A percentile compares a stretch with the other conserved stretches of the same genome.
phyloP scores from a whole-genome alignment of 2,329 filamentous ascomycete species.

The Nemania diffusa region DNA sequence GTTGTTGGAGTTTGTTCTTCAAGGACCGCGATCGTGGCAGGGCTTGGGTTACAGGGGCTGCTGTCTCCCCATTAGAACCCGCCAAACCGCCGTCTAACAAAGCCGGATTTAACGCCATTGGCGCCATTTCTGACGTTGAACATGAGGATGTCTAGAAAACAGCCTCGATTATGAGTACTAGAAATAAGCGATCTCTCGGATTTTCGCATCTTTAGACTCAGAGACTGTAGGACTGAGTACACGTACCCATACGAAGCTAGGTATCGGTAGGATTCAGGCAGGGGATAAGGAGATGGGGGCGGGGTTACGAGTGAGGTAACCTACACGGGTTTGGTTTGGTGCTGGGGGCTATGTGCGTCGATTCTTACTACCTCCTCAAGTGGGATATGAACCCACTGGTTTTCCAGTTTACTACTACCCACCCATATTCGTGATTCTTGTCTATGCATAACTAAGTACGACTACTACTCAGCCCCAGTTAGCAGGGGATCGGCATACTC shows the following conservation, averaged over 20 bases:
- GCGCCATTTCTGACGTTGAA: conserved; percentile 4
- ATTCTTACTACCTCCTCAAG: background rate
- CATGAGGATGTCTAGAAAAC: background rate
- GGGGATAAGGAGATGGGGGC: background rate
- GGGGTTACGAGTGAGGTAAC: conserved; percentile 26
- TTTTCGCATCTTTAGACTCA: no score
- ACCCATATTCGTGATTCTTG: no score
- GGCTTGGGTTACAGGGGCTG: conserved; percentile 1
- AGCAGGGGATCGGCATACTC: background rate
- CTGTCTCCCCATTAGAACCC: background rate
- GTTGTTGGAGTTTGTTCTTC: conserved; percentile 22
- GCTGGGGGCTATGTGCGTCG: conserved; percentile 5
- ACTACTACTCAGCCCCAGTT: conserved; percentile 3
- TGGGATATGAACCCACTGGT: background rate
- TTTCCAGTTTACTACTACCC: background rate
- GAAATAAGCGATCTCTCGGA: background rate
- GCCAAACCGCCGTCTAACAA: background rate
- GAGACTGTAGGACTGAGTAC: no score
- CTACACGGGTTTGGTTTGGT: conserved; percentile 1
- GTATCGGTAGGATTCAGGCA: background rate
- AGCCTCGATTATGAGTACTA: background rate
- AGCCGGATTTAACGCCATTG: background rate
- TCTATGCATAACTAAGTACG: background rate
- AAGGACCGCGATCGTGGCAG: conserved; percentile 4
- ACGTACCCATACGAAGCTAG: background rate